phyloP scores from a whole-genome alignment of 2,329 filamentous ascomycete species.

The Penicillium sp. region DNA sequence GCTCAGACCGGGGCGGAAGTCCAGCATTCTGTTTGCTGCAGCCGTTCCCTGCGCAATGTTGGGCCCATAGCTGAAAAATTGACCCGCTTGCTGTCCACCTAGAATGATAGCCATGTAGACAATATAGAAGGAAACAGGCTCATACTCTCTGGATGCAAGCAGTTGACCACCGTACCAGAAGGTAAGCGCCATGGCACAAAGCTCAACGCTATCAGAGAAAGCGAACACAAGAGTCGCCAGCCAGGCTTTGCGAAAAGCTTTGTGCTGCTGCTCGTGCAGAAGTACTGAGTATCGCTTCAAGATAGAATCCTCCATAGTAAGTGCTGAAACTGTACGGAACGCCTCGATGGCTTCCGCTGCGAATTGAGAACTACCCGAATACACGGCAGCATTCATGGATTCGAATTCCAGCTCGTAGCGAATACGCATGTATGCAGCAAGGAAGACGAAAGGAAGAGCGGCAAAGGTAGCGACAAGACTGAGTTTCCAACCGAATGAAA shows the following conservation, averaged over 20 bases:
- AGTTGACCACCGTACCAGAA: conserved; percentile 67
- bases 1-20: conserved; percentile 21
- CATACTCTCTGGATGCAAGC: conserved; percentile 56
- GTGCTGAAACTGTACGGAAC: conserved; percentile 71
- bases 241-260: conserved; percentile 65
- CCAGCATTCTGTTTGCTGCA: conserved; percentile 43
- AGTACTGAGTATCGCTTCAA: conserved; percentile 63
- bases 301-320: conserved; percentile 72
- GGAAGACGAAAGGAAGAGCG: conserved; percentile 55
- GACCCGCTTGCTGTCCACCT: conserved; percentile 68
- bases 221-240: conserved; percentile 69
- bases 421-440: conserved; percentile 56
- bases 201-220: conserved; percentile 68
- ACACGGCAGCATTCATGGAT: conserved; percentile 69
- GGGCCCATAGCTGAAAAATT: conserved; percentile 69
- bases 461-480: conserved; percentile 69
- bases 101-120: conserved; percentile 70
- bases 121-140: conserved; percentile 56
- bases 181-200: conserved; percentile 65
- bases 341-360: conserved; percentile 75
- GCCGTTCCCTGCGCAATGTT: conserved; percentile 50
- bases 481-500: conserved; percentile 77
- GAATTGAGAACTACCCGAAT: conserved; percentile 73
- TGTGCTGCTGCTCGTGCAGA: conserved; percentile 61
- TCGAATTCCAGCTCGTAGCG: conserved; percentile 72